A percentile compares a stretch with the other conserved stretches of the same genome.
Conservation (phyloP, 768 basidiomycete genomes). For the Boletus reticulatus region DNA sequence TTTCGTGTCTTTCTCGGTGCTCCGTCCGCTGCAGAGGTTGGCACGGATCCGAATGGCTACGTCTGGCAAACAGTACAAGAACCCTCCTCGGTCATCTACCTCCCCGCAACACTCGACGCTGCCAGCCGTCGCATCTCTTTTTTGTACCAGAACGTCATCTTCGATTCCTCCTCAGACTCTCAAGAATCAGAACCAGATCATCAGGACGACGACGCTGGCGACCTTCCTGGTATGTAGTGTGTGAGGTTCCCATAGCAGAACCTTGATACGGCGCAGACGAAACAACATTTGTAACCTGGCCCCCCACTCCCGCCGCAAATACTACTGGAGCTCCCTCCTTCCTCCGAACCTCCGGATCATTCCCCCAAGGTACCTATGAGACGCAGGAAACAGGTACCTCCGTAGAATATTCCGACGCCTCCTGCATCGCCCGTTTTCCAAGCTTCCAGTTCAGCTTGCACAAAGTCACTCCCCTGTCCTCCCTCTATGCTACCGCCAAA, state of each 20-base stretch:
- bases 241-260: not conserved
- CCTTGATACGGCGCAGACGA: slow-evolving; percentile 34
- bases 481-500: slow-evolving; percentile 29
- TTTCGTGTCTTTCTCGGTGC: slow-evolving; percentile 33
- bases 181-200: slow-evolving; percentile 32
- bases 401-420: slow-evolving; percentile 58
- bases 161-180: slow-evolving; percentile 42
- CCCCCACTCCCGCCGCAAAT: slow-evolving; percentile 39
- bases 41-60: slow-evolving; percentile 35
- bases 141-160: slow-evolving; percentile 72
- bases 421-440: slow-evolving; percentile 73
- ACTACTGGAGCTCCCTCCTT: slow-evolving; percentile 23
- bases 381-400: slow-evolving; percentile 48
- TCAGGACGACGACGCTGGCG: slow-evolving; percentile 17
- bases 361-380: slow-evolving; percentile 30
- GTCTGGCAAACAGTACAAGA: slow-evolving; percentile 46
- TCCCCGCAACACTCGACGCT: slow-evolving; percentile 57
- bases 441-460: slow-evolving; percentile 72
- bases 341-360: slow-evolving; percentile 28
- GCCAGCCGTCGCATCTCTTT: slow-evolving; percentile 68
- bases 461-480: slow-evolving; percentile 49
- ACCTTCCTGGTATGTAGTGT: slow-evolving; percentile 13
- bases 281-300: slow-evolving; percentile 58
- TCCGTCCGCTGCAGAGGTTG: slow-evolving; percentile 34
- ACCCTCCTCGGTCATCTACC: slow-evolving; percentile 28